Conservation (phyloP, 2,329 filamentous ascomycete genomes). For the Tolypocladium tundrense region DNA sequence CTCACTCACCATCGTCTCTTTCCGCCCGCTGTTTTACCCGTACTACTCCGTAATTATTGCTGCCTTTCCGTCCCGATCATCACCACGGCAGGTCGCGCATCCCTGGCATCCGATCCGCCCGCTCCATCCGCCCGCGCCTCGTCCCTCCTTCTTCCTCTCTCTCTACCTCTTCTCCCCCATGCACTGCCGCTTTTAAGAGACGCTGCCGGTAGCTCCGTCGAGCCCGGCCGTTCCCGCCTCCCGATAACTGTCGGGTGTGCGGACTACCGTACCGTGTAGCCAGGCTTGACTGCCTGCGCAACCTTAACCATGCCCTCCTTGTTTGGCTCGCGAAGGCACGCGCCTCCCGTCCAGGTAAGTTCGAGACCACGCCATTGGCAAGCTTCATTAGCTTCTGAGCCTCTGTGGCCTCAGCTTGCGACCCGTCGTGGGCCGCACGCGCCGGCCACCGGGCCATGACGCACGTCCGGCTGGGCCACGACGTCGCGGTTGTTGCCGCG, state of each 20-base stretch:
- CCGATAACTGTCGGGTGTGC: not conserved
- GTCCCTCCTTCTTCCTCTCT: not conserved
- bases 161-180: not conserved
- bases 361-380: not conserved
- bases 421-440: not conserved
- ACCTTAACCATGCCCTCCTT: conserved; percentile 1
- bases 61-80: not conserved
- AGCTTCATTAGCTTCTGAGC: not conserved
- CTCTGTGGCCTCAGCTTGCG: not conserved
- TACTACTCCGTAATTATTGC: not conserved
- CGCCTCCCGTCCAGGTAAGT: conserved; percentile 5
- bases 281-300: not conserved
- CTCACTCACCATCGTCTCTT: not conserved
- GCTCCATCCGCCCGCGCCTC: not conserved
- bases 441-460: not conserved
- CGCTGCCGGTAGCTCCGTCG: not conserved
- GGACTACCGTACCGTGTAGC: not conserved
- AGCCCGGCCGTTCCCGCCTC: not conserved
- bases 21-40: not conserved
- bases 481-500: not conserved
- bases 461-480: not conserved
- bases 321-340: conserved; percentile 4
- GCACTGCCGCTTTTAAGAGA: not conserved
- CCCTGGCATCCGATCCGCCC: not conserved
- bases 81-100: not conserved